phyloP scores from a whole-genome alignment of 805 yeast genomes.

The Candida ascalaphidarum region DNA sequence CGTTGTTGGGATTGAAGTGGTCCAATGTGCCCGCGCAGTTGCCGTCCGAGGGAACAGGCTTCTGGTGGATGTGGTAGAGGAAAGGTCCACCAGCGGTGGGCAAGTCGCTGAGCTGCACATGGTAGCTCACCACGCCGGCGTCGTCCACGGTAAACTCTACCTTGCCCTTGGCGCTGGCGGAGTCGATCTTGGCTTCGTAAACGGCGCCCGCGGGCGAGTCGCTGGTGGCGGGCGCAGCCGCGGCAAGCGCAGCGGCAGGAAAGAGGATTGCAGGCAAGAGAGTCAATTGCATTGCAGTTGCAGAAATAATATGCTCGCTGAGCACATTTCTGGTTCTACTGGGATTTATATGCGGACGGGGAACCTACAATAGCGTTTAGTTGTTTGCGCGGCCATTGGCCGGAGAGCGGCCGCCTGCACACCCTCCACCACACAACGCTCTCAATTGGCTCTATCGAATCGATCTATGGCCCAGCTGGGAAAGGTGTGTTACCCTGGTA shows the following conservation, averaged over 20 bases:
- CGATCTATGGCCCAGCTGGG: too few relatives aligned
- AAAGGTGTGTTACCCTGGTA: too few relatives aligned
- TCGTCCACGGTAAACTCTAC: conserved; percentile 19
- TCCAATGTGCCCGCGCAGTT: conserved; percentile 22
- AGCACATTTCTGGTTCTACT: too few relatives aligned
- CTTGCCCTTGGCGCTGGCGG: conserved; percentile 16
- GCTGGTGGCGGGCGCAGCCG: conserved; percentile 16
- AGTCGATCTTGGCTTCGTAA: conserved; percentile 8
- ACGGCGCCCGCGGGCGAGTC: conserved; percentile 17
- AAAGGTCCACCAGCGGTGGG: conserved; percentile 31
- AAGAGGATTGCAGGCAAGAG: too few relatives aligned
- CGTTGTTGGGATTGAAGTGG: conserved; percentile 32
- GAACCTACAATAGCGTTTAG: too few relatives aligned
- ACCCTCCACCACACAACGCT: too few relatives aligned
- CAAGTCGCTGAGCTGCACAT: conserved; percentile 22
- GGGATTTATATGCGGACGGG: too few relatives aligned
- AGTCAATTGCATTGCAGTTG: too few relatives aligned
- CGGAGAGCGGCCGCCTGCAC: too few relatives aligned
- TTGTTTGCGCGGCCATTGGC: too few relatives aligned
- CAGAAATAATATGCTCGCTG: too few relatives aligned
- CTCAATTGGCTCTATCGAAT: too few relatives aligned
- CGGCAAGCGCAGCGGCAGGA: conserved; percentile 6
- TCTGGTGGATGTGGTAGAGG: conserved; percentile 29
- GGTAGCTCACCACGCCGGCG: conserved; percentile 25
- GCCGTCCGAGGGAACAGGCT: conserved; percentile 27